Percentiles rank a stretch among this genome's conserved stretches.
phyloP scores from a whole-genome alignment of 208 protist species.

The Naegleria lovaniensis region DNA sequence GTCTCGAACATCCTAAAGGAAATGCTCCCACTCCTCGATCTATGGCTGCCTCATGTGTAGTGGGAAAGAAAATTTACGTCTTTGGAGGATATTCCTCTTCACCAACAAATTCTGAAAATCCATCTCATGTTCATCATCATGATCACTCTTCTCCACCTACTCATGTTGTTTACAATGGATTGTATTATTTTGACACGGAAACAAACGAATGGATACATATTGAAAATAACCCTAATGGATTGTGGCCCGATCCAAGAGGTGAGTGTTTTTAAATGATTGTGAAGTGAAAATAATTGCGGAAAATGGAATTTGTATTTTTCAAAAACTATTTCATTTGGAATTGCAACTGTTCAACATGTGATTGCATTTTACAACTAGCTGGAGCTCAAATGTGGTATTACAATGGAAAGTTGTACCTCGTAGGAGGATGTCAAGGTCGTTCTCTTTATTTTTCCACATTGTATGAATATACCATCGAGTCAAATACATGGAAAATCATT shows the following conservation, averaged over 20 bases:
- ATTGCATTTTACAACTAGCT: no score
- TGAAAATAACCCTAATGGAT: background rate
- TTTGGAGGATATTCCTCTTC: conserved; percentile 13
- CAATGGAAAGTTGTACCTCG: background rate
- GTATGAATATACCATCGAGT: background rate
- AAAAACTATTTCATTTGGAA: no score
- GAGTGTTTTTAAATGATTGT: no score
- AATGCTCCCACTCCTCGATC: background rate
- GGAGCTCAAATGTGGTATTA: background rate
- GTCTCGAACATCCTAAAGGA: background rate
- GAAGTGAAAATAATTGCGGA: no score
- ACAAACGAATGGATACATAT: background rate
- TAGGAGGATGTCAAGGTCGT: conserved; percentile 5
- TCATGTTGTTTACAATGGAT: conserved; percentile 13
- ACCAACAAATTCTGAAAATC: no score
- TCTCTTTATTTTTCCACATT: background rate
- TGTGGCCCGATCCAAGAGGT: conserved; percentile 17
- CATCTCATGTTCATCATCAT: no score
- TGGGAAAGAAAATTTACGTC: background rate
- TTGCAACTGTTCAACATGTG: no score
- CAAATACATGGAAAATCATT: background rate
- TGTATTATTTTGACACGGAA: conserved; percentile 19
- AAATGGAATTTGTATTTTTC: no score
- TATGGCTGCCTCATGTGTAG: background rate
- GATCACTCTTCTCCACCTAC: no score